Percentiles rank a stretch among this genome's conserved stretches.
These are phyloP conservation scores for Saposhnikovia divaricata DNA, from an alignment of 129 eudicot species.

Conservation along the genomic window DNA sequence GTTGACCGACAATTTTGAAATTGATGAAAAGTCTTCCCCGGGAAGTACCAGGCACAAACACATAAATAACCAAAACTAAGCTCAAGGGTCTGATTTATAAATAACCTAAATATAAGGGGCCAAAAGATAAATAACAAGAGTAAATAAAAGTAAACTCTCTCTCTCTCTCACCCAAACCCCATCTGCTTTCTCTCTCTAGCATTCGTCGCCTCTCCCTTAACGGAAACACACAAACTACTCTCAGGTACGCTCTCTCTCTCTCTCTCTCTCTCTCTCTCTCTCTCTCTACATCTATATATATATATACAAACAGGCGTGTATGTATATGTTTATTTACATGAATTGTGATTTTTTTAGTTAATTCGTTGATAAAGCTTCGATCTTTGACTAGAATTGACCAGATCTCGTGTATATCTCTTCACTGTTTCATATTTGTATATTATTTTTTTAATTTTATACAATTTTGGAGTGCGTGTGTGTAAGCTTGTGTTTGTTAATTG, in stretches of 20 bases:
- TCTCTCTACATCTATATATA: background rate
- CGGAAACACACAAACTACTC: background rate
- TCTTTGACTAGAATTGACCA: background rate
- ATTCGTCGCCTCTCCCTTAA: background rate
- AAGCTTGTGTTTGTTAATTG: no score
- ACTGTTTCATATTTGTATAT: background rate
- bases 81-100: background rate
- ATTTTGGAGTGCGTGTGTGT: background rate
- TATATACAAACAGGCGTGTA: background rate
- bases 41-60: background rate
- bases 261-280: background rate
- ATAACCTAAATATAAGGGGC: background rate
- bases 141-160: background rate
- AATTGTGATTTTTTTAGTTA: background rate
- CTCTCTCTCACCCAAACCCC: background rate
- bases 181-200: conserved; percentile 5
- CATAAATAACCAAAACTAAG: background rate
- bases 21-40: background rate
- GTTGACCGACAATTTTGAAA: background rate
- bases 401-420: conserved; percentile 4
- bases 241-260: conserved; percentile 13
- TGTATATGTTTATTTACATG: background rate
- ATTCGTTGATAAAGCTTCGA: background rate
- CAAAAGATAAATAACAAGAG: background rate
- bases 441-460: no score